Base-by-base conservation (phyloP, 345 rosid species). In the Camelina neglecta region DNA sequence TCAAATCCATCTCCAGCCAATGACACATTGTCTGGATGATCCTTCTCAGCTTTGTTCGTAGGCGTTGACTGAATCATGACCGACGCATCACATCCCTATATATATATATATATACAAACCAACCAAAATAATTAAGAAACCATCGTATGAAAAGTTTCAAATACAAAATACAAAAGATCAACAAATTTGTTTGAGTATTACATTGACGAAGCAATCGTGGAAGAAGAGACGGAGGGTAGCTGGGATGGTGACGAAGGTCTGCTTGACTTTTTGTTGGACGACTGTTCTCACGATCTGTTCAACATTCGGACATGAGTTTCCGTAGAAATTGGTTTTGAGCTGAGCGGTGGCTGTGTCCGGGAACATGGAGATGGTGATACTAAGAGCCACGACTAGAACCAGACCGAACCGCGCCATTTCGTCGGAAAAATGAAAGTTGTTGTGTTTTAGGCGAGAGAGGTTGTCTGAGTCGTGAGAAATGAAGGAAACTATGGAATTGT, bases 1-100 rank as follows among this genome's bases (percentile, higher is more conserved):
- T 91, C 97, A 56, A 91, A 91, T 62, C 97, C 97, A 15, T 92
- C 97, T 63, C 97, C 97, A 11, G 97, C 95, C 58, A 92, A 75
- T 3, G 97, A 92, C 33, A 85, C 2, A 64, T 92, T 92, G 67
- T 92, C 96, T 3, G 93, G 92, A 74, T 92, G 88, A 75, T 92
- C 95, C 75, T 85, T 92, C 85, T 92, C 97, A 0, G 97, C 97
- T 67, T 35, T 81, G 84, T 89, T 89, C 73, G 3, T 72, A 7
- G 81, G 79, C 0, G 86, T 72, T 24, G 95, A 89, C 13, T 73
- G 81, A 64, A 92, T 79, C 36, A 92, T 2, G 8, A 89, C 89
- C 7, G 97, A 92, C 8, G 93, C 95, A 76, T 92, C 97, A 41
- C 97, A 92, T 0, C 97, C 97, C 93, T 90, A 64, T 13, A 18